Conservation (phyloP, 371 early-diverging fungal genomes). For the Apophysomyces variabilis region DNA sequence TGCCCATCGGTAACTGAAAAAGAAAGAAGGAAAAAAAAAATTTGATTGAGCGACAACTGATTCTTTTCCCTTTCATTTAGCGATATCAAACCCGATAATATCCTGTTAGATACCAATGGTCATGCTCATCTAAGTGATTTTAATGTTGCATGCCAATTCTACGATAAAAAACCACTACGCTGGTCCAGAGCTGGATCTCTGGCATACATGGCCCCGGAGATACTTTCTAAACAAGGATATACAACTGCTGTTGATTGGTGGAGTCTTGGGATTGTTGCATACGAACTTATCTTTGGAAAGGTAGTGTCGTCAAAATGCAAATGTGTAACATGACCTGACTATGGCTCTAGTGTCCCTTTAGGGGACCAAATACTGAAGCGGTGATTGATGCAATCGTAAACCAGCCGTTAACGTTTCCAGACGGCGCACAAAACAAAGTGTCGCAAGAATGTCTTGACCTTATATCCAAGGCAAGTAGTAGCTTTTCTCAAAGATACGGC, state of each 20-base stretch:
- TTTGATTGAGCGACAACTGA: not conserved
- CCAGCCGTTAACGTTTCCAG: conserved; percentile 63
- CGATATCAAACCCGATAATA: conserved; percentile 92
- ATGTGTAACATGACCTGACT: not conserved
- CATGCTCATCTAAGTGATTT: conserved; percentile 89
- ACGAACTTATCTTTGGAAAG: conserved; percentile 77
- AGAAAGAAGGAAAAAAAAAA: not conserved
- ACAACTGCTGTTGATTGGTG: conserved; percentile 83
- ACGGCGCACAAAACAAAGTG: conserved; percentile 47
- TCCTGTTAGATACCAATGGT: conserved; percentile 81
- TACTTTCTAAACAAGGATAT: conserved; percentile 73
- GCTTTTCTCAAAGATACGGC: no score
- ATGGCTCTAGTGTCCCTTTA: conserved; percentile 69
- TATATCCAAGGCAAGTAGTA: conserved; percentile 43
- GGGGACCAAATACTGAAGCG: conserved; percentile 71
- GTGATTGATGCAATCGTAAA: conserved; percentile 63
- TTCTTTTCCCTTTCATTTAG: conserved; percentile 30
- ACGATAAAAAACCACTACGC: conserved; percentile 54
- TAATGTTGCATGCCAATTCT: conserved; percentile 73
- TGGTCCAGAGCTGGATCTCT: conserved; percentile 72
- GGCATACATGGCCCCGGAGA: conserved; percentile 83
- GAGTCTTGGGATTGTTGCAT: conserved; percentile 84
- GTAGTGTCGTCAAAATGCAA: conserved; percentile 34
- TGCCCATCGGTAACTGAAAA: conserved; percentile 50
- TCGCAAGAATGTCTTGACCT: conserved; percentile 60